Evolutionary conservation across 208 protist genomes (phyloP), one percentile per base, ranked within the genome.

Genomic region (Leishmania tropica): DNA sequence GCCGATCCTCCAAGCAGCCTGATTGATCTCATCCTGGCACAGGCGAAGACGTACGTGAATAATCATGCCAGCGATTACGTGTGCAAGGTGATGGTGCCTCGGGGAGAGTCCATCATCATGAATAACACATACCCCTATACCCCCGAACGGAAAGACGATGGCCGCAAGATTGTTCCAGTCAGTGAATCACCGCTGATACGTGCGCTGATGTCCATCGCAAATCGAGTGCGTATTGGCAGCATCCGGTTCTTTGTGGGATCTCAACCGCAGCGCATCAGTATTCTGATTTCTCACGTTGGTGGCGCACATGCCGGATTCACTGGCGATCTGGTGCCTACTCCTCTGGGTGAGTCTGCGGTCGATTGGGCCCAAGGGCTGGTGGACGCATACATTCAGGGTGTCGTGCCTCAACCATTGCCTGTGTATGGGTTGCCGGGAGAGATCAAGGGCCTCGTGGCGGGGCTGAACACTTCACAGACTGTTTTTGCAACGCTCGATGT

Each of bases 361-460:
- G 37, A 75, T 1, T 86, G 83, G 83, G 53, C 65, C 21, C 75
- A 83, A 31, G 35, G 75, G 0, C 28, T 86, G 31, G 78, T 86
- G 35, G 78, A 83, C 48, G 71, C 76, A 19, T 64, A 82, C 28
- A 4, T 86, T 2, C 11, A 19, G 13, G 56, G 47, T 0, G 35
- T 0, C 1, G 19, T 51, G 10, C 83, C 74, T 6, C 11, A 86
- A 42, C 83, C 83, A 2, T 77, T 83, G n/a, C 64, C 83, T 7
- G 45, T 86, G 3, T 83, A 54, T 37, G 56, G 74, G 4, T 21
- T 86, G 3, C 83, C 78, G 1, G 78, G 67, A 10, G 8, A 15
- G 4, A 68, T 80, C n/a, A 62, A 6, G 15, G 76, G 80, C 40
- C 31, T 71, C 17, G 4, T 70, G 28, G 56, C 64, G 42, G 51